These are phyloP conservation scores for Ogataea trehaloabstinens DNA, from an alignment of 805 yeast genomes.

Conservation along the genomic window DNA sequence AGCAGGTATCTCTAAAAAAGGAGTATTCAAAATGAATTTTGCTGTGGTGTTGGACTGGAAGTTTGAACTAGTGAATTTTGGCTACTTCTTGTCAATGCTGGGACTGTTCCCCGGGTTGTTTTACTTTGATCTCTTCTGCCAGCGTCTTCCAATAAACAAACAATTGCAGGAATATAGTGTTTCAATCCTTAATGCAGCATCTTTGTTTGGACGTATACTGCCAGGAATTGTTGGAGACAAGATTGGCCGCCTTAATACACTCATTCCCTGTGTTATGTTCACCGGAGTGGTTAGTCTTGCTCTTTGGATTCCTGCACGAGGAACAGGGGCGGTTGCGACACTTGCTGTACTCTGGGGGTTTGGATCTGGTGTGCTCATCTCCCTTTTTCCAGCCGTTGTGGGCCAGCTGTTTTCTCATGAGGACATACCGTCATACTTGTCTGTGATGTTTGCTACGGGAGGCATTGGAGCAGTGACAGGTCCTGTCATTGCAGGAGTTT, in stretches of 20 bases:
- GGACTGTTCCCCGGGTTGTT: constrained; percentile 48
- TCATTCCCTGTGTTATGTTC: constrained; percentile 32
- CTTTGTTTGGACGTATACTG: constrained; percentile 48
- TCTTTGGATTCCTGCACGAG: constrained; percentile 50
- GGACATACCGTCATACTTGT: constrained; percentile 31
- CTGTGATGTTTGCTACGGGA: constrained; percentile 28
- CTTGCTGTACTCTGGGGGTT: constrained; percentile 35
- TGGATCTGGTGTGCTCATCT: constrained; percentile 34
- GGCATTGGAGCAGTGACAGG: constrained; percentile 34
- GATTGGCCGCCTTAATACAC: constrained; percentile 39
- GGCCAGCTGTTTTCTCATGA: constrained; percentile 34
- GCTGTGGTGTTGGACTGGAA: constrained; percentile 36
- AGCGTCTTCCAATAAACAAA: constrained; percentile 49
- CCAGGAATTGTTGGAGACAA: constrained; percentile 49
- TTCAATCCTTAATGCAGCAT: constrained; percentile 39
- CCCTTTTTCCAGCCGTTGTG: constrained; percentile 33
- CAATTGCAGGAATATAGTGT: constrained; percentile 52
- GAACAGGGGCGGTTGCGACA: constrained; percentile 35
- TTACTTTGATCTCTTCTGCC: constrained; percentile 52
- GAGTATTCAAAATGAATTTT: constrained; percentile 28
- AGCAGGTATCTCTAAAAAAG: constrained; percentile 29
- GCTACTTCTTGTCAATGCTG: constrained; percentile 30
- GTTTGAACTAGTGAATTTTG: constrained; percentile 36
- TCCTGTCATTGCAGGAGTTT: constrained; percentile 34
- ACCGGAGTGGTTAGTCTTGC: constrained; percentile 39